Evolutionary conservation across 148 eudicot species (phyloP), one percentile per base, ranked within the genome.

Genomic region (Hydrangea macrophylla): DNA sequence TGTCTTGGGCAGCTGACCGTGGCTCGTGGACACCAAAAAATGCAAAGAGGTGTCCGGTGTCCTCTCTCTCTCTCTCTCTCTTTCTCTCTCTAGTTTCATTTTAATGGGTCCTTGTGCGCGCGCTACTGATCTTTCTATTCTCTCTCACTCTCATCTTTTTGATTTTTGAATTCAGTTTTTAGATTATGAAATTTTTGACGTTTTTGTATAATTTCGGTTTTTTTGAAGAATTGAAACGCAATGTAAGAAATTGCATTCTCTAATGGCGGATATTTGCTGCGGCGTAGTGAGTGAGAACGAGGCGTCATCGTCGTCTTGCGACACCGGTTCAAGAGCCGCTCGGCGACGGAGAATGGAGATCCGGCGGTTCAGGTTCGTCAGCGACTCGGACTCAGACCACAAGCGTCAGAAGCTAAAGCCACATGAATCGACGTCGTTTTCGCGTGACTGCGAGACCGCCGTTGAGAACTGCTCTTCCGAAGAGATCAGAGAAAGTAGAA

Each of bases 201-300:
- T n/a, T n/a, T n/a, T n/a, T n/a, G n/a, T n/a, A 9, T 32, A 3
- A 22, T 17, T 61, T 2, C 26, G 25, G n/a, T 22, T 35, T 61
- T 61, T 61, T 10, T 9, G 27, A n/a, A 10, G 13, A 18, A 12
- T 42, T 8, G 50, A 10, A 11, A 15, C 17, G 13, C 18, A 8
- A 2, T 42, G 11, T 42, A 18, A 18, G 50, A 11, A 18, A 12
- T 13, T 27, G 18, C 0, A 15, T 44, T 20, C 18, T 58, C 45
- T 25, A 59, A 89, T 89, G 96, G 93, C 89, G 78, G 90, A 88
- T 39, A 82, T 86, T 12, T 86, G 92, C 30, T 79, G 75, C 7
- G 88, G 72, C 0, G 66, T 74, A 2, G 71, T 77, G 48, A 73
- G 70, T 27, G 81, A 84, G 9, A 76, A 69, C 33, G 76, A 82